Conservation (phyloP, 345 rosid genomes). For the Brassica nigra region DNA sequence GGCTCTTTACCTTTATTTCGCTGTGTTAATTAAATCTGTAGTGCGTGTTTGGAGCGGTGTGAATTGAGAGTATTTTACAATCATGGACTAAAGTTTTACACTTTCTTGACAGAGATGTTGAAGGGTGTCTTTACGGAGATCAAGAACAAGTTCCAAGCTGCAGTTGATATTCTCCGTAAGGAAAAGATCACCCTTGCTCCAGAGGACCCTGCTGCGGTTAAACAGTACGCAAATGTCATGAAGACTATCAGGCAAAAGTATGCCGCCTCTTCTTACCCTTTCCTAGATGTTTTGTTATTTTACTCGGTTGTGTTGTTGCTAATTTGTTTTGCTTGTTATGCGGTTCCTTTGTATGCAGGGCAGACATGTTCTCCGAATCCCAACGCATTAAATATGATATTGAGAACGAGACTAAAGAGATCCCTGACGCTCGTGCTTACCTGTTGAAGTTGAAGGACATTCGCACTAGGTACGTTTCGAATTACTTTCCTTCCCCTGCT, state of each 20-base stretch:
- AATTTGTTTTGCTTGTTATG: conserved; percentile 16
- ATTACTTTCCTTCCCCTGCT: not conserved
- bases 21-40: not conserved
- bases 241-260: conserved; percentile 91
- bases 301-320: not conserved
- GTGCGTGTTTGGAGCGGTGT: not conserved
- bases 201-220: conserved; percentile 83
- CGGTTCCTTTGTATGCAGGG: conserved; percentile 58
- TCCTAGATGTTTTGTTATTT: not conserved
- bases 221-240: conserved; percentile 87
- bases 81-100: conserved; percentile 20
- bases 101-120: conserved; percentile 67
- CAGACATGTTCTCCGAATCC: conserved; percentile 79
- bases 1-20: not conserved
- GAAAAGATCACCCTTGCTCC: conserved; percentile 94
- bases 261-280: conserved; percentile 31
- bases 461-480: conserved; percentile 55
- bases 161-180: conserved; percentile 74
- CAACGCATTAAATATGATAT: conserved; percentile 71
- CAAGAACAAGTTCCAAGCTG: conserved; percentile 78
- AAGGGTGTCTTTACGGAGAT: conserved; percentile 85
- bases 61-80: not conserved
- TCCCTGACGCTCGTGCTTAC: conserved; percentile 89
- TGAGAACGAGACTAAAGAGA: conserved; percentile 60
- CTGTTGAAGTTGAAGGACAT: conserved; percentile 74